These are phyloP conservation scores for Wickerhamiella nectarea DNA, from an alignment of 805 yeast genomes.

Conservation along the genomic window DNA sequence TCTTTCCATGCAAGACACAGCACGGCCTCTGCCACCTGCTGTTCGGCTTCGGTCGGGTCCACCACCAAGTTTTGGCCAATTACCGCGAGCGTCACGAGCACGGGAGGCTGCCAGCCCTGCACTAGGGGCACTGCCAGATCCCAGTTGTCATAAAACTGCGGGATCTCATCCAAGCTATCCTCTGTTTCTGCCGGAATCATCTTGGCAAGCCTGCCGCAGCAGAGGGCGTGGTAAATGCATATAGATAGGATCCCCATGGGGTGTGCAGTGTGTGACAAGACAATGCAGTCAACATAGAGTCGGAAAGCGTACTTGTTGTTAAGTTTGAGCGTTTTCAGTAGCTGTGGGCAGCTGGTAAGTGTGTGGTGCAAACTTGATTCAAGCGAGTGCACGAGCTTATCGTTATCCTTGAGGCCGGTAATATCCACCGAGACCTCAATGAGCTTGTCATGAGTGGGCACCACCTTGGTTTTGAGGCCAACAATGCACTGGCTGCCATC, in stretches of 20 bases:
- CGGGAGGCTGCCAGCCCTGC: constrained; percentile 47
- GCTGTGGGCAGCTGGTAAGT: constrained; percentile 36
- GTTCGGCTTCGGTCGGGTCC: constrained; percentile 85
- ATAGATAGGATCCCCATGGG: constrained; percentile 73
- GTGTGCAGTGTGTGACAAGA: constrained; percentile 62
- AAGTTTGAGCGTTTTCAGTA: constrained; percentile 36
- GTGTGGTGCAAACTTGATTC: constrained; percentile 44
- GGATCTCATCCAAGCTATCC: constrained; percentile 60
- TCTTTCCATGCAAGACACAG: constrained; percentile 57
- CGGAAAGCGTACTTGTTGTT: constrained; percentile 67
- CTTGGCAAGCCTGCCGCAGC: constrained; percentile 62
- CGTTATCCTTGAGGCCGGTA: constrained; percentile 62
- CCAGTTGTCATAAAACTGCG: constrained; percentile 86
- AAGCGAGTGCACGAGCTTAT: constrained; percentile 50
- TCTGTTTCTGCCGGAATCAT: constrained; percentile 44
- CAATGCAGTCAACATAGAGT: constrained; percentile 64
- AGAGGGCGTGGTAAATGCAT: constrained; percentile 68
- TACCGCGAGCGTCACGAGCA: constrained; percentile 62
- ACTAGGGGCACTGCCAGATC: constrained; percentile 39
- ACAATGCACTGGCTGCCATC: constrained; percentile 93
- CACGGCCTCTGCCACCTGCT: constrained; percentile 77
- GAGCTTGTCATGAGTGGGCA: constrained; percentile 29
- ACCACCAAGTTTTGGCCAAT: constrained; percentile 56
- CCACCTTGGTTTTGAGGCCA: constrained; percentile 78
- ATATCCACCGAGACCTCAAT: constrained; percentile 63